These are phyloP conservation scores for Cyanodermella asteris DNA, from an alignment of 2,329 filamentous ascomycete species.

Conservation along the genomic window DNA sequence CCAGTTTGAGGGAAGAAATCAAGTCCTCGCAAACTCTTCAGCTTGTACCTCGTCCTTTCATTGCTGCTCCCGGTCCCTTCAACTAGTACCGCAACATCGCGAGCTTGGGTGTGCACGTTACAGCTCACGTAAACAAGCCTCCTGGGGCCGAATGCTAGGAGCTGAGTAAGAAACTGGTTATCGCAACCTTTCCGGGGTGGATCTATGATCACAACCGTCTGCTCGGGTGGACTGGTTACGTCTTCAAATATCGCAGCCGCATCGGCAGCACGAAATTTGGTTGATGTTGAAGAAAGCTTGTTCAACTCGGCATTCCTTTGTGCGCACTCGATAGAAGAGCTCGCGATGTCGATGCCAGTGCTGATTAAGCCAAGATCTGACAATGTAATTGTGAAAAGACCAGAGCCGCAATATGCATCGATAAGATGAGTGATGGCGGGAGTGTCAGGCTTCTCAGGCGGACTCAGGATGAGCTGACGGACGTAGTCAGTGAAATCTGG, in stretches of 20 bases:
- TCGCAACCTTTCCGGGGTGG: conserved; percentile 95
- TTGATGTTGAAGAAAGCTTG: conserved; percentile 43
- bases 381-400: conserved; percentile 89
- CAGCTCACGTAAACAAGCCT: conserved; percentile 88
- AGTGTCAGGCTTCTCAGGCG: conserved; percentile 21
- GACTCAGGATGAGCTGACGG: conserved; percentile 50
- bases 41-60: conserved; percentile 40
- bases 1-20: conserved; percentile 89
- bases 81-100: conserved; percentile 76
- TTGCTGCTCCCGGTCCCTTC: conserved; percentile 32
- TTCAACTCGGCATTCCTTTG: conserved; percentile 61
- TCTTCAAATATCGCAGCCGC: conserved; percentile 61
- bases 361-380: conserved; percentile 58
- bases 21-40: conserved; percentile 80
- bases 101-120: conserved; percentile 91
- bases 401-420: conserved; percentile 92
- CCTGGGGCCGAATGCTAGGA: conserved; percentile 54
- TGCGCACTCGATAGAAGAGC: conserved; percentile 56
- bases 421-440: conserved; percentile 60
- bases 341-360: conserved; percentile 76
- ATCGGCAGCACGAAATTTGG: conserved; percentile 77
- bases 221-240: conserved; percentile 49
- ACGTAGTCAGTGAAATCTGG: conserved; percentile 71
- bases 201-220: conserved; percentile 87
- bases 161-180: conserved; percentile 56